Percentiles rank a stretch among this genome's conserved stretches.
These are phyloP conservation scores for Candida endomychidarum DNA, from an alignment of 805 yeast genomes.

Conservation along the genomic window DNA sequence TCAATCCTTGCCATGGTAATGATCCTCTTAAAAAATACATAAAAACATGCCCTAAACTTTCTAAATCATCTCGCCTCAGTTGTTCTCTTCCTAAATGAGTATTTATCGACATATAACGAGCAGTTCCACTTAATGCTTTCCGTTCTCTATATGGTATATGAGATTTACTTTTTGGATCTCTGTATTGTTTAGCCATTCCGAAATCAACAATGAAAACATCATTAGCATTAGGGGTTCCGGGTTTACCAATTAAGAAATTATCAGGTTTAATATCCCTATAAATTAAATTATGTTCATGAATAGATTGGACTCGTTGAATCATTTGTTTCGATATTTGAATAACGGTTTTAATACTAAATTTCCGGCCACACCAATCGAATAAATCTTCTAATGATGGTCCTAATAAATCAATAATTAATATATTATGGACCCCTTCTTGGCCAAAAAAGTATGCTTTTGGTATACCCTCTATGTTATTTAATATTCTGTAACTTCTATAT, in stretches of 20 bases:
- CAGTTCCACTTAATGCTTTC: constrained; percentile 80
- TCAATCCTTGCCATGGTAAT: constrained; percentile 88
- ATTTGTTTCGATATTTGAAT: constrained; percentile 75
- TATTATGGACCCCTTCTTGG: constrained; percentile 80
- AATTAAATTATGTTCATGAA: constrained; percentile 74
- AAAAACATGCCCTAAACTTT: constrained; percentile 79
- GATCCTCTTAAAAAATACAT: constrained; percentile 76
- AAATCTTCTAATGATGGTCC: constrained; percentile 83
- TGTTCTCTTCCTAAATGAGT: constrained; percentile 88
- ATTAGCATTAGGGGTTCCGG: constrained; percentile 60
- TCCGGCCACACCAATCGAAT: constrained; percentile 86
- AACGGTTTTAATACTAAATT: constrained; percentile 68
- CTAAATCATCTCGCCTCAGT: constrained; percentile 79
- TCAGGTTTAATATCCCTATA: constrained; percentile 85
- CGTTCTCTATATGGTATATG: constrained; percentile 83
- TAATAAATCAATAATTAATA: constrained; percentile 70
- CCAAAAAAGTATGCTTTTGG: constrained; percentile 87
- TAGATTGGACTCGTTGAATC: constrained; percentile 69
- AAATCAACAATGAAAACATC: constrained; percentile 74
- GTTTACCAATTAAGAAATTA: constrained; percentile 70
- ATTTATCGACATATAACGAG: constrained; percentile 83
- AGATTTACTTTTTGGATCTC: constrained; percentile 76
- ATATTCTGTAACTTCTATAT: constrained; percentile 71
- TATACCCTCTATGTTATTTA: constrained; percentile 67
- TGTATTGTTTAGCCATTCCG: constrained; percentile 84